Base-by-base conservation (phyloP, 345 rosid genomes). In the Clarkia xantiana region DNA sequence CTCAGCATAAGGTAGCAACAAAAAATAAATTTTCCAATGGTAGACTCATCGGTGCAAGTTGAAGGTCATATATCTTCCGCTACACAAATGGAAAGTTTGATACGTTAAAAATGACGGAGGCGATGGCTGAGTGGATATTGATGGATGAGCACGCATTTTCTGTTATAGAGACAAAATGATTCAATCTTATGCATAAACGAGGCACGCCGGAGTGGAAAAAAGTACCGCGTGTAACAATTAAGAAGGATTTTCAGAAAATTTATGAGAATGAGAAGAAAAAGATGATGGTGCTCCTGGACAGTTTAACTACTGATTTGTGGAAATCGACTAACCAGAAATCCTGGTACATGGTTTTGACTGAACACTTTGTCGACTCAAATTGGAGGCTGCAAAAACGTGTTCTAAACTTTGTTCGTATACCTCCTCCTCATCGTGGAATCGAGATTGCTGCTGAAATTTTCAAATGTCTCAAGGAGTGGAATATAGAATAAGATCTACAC, bases 401-500 rank as follows among this genome's bases (percentile, higher is more conserved):
- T 12, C 25, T 0, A 6, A 58, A 15, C 43, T 58, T 58, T 43
- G 29, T 50, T 15, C 50, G 51, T 14, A 11, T 58, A 14, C 50
- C 40, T 47, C 62, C 50, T 20, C 56, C 49, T 51, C 36, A 3
- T 15, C 42, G 12, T 20, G 62, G 56, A 9, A 25, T 23, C 11
- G 29, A 50, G 11, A 51, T 50, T 4, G 50, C 44, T 0, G 43
- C 42, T 51, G 11, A 9, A 0, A 14, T 58, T 1, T 50, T 42
- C 25, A 58, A 50, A 25, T 58, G 49, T 34, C 23, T 51, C 34
- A 50, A 58, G 29, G 50, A 51, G n/a, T 58, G 43, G 23, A 18
- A 18, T 0, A 42, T 50, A 20, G 56, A 58, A 14, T 22, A 25
- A 18, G 14, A 43, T 22, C 0, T 45, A 44, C 42, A 45, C 10